Conservation (phyloP, 371 early-diverging fungal species). For the Circinella umbellata region DNA sequence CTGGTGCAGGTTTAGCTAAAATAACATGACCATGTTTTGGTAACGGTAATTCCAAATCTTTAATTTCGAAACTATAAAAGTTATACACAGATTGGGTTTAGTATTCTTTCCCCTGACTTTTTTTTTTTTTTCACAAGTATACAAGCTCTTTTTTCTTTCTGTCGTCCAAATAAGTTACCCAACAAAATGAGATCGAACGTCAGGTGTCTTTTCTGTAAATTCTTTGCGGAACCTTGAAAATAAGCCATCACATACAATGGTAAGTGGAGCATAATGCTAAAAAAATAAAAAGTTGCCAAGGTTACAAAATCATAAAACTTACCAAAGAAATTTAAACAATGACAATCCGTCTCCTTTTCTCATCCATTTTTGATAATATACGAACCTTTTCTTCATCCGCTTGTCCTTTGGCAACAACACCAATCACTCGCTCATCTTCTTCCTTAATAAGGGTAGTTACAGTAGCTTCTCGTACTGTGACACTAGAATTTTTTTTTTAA, state of each 20-base stretch:
- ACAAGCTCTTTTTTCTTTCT: background rate
- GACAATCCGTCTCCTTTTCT: background rate
- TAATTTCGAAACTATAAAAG: conserved; percentile 55
- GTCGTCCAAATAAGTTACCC: conserved; percentile 54
- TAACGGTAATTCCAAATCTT: conserved; percentile 76
- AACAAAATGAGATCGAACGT: conserved; percentile 78
- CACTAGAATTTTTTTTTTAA: conserved; percentile 39
- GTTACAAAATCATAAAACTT: background rate
- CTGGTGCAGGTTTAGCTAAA: conserved; percentile 83
- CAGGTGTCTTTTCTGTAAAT: conserved; percentile 56
- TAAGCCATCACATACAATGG: conserved; percentile 70
- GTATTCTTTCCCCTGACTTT: background rate
- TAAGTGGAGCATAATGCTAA: conserved; percentile 64
- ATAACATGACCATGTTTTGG: conserved; percentile 92
- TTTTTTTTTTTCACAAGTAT: background rate
- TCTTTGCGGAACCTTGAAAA: conserved; percentile 93
- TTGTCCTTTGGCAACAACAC: conserved; percentile 47
- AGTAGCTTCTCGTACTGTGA: conserved; percentile 77
- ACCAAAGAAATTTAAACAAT: background rate
- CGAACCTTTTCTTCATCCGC: conserved; percentile 30
- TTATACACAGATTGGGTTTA: background rate
- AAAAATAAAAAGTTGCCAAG: background rate
- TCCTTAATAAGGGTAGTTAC: conserved; percentile 63
- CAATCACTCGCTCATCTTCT: conserved; percentile 51
- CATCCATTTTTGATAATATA: background rate